A percentile compares a stretch with the other conserved stretches of the same genome.
phyloP scores from a whole-genome alignment of 106 monocot genomes.

The Allium sativum region DNA sequence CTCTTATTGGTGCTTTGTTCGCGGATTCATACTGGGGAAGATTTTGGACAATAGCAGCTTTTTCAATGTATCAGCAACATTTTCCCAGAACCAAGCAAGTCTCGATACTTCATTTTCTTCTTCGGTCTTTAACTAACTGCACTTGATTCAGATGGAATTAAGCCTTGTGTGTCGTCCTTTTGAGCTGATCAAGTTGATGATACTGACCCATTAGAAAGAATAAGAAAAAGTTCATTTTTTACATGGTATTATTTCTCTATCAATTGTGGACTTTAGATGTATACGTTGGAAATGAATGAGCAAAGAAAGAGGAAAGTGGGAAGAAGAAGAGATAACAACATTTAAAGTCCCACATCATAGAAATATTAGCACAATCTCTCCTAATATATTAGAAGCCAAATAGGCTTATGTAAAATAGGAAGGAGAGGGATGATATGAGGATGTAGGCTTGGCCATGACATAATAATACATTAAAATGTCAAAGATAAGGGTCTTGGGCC shows the following conservation, averaged over 20 bases:
- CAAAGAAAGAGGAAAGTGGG: too few species aligned
- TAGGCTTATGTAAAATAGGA: too few species aligned
- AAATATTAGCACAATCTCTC: too few species aligned
- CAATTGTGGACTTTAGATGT: too few species aligned
- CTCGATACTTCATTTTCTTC: constrained; percentile 24
- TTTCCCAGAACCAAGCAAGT: constrained; percentile 24
- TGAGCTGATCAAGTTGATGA: constrained; percentile 45
- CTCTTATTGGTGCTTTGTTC: constrained; percentile 72
- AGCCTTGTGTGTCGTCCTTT: constrained; percentile 40
- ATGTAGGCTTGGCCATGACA: too few species aligned
- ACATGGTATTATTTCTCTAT: constrained; percentile 44
- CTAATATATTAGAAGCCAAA: too few species aligned
- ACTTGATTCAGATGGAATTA: constrained; percentile 33
- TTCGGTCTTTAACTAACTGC: constrained; percentile 35
- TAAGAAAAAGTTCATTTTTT: constrained; percentile 39
- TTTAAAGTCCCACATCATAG: too few species aligned
- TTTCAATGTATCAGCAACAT: constrained; percentile 36
- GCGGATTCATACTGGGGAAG: constrained; percentile 91
- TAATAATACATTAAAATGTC: too few species aligned
- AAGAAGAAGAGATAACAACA: too few species aligned
- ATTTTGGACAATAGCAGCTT: constrained; percentile 76
- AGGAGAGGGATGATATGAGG: too few species aligned
- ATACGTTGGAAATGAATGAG: too few species aligned
- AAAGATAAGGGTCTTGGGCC: too few species aligned
- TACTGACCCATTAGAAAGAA: constrained; percentile 23